Base-by-base conservation (phyloP, 2,329 filamentous ascomycete genomes). In the Monilinia polystroma region DNA sequence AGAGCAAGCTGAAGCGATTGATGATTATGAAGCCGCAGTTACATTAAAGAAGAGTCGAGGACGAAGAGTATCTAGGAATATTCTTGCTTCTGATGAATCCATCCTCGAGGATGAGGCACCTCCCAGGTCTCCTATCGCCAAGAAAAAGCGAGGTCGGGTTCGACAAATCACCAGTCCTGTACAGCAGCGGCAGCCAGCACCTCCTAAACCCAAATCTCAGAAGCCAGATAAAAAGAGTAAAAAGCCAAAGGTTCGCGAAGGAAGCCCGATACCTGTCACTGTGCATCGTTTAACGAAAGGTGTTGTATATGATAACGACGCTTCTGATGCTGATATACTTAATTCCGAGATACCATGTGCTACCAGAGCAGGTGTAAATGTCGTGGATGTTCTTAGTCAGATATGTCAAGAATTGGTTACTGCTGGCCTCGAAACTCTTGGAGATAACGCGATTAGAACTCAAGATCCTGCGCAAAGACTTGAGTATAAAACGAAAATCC, bases 311-410 rank as follows among this genome's bases (percentile, higher is more conserved):
- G 78, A 77, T 16, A 79, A 80, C 4, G 78, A 79, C 51, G 81
- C 81, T 3, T 76, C 76, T 11, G 77, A 79, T 26, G 76, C 77
- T 3, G 80, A 85, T 55, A 79, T 83, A 0, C 77, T 85, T 4
- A 80, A 81, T 55, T 73, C 78, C 2, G 82, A 84, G 5, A 84
- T 87, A 2, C 83, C 85, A 0, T 85, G 83, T 68, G 78, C 81
- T 0, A 83, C 82, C 57, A 71, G 70, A 80, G 82, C 79, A 29
- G 84, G 85, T 56, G 86, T 88, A 70, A 90, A 86, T 58, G 81
- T 84, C 0, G 79, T 89, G 2, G 87, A 90, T 70, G 86, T 89
- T 1, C 79, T 90, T 49, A 80, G 83, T 7, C 83, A 87, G 69
- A 80, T 88, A 18, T 89, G 85, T 73, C 82, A 86, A 45, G 86